Percentiles rank a stretch among this genome's conserved stretches.
phyloP scores from a whole-genome alignment of 129 eudicot species.

The Daucus carota region DNA sequence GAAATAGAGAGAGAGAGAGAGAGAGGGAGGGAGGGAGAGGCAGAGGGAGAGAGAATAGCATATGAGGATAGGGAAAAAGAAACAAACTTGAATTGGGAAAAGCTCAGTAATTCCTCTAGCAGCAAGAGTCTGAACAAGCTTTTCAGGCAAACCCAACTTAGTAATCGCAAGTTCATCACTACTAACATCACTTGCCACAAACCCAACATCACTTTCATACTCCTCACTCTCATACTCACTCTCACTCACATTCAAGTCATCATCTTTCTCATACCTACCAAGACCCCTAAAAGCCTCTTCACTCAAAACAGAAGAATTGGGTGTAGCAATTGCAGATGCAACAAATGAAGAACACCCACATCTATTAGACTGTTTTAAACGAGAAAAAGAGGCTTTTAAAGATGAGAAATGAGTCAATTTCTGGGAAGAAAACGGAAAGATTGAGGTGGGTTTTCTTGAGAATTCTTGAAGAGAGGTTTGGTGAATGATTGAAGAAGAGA shows the following conservation, averaged over 20 bases:
- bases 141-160: constrained; percentile 76
- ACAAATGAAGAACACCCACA: constrained; percentile 28
- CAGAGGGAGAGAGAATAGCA: no score
- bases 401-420: constrained; percentile 27
- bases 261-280: constrained; percentile 43
- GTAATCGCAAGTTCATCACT: constrained; percentile 57
- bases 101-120: constrained; percentile 69
- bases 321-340: constrained; percentile 63
- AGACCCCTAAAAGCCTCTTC: constrained; percentile 88
- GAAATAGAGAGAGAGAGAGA: no score
- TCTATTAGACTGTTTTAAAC: constrained; percentile 10
- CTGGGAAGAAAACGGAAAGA: constrained; percentile 28
- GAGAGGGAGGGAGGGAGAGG: no score
- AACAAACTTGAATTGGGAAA: constrained; percentile 50
- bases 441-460: constrained; percentile 28
- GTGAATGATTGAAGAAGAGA: constrained; percentile 60
- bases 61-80: no score
- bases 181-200: constrained; percentile 17
- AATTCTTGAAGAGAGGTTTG: constrained; percentile 57
- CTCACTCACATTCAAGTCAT: constrained; percentile 35
- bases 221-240: constrained; percentile 18
- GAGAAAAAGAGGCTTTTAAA: constrained; percentile 12
- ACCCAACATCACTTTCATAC: constrained; percentile 15
- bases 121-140: constrained; percentile 60
- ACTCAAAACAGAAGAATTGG: constrained; percentile 78